Percentiles rank a stretch among this genome's conserved stretches.
These are phyloP conservation scores for Sugiyamaella castrensis DNA, from an alignment of 1,139 yeast genomes.

Conservation along the genomic window DNA sequence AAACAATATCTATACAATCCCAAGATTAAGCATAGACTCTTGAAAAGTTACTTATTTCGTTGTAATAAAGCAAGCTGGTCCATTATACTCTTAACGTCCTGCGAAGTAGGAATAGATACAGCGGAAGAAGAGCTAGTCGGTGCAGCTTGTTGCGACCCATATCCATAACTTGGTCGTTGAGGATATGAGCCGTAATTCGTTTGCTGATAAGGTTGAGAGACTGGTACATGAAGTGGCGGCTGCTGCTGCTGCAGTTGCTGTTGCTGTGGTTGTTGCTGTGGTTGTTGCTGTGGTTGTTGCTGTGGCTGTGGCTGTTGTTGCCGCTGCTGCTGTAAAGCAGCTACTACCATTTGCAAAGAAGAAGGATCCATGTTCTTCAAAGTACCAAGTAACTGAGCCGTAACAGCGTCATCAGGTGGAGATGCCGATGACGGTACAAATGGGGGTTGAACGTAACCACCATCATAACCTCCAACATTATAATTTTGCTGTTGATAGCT, in stretches of 20 bases:
- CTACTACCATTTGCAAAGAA: conserved; percentile 32
- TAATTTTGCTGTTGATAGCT: neutral
- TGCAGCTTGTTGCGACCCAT: conserved; percentile 14
- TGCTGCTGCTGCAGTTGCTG: conserved; percentile 24
- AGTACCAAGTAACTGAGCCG: conserved; percentile 27
- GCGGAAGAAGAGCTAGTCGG: neutral
- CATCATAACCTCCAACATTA: conserved; percentile 20
- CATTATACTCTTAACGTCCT: conserved; percentile 32
- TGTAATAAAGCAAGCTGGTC: conserved; percentile 32
- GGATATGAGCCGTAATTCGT: neutral
- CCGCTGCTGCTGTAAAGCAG: conserved; percentile 34
- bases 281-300: conserved; percentile 28
- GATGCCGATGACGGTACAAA: neutral
- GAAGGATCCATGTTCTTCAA: conserved; percentile 36
- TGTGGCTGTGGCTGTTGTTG: conserved; percentile 24
- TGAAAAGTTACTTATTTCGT: conserved; percentile 14
- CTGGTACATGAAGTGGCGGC: conserved; percentile 2
- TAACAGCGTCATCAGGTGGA: neutral
- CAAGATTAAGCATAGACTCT: neutral
- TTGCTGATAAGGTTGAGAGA: neutral
- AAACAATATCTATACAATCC: neutral
- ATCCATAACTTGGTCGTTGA: conserved; percentile 11
- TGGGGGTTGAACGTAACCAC: conserved; percentile 13
- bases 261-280: conserved; percentile 27
- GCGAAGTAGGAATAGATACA: conserved; percentile 17